phyloP scores from a whole-genome alignment of 768 basidiomycete genomes.

The Mycena kentingensis region DNA sequence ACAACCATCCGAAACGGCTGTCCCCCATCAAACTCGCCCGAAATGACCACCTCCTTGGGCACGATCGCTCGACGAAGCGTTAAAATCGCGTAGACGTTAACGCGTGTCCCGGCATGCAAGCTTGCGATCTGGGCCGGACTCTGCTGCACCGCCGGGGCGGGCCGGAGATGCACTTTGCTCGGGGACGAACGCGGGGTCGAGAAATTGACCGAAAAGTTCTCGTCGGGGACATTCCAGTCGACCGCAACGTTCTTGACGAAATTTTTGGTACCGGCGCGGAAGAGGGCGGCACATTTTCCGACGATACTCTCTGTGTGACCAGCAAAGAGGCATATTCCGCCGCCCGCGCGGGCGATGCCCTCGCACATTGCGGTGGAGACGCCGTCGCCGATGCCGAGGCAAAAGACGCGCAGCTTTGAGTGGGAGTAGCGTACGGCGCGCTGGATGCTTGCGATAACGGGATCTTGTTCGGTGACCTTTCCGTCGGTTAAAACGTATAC shows the following conservation, averaged over 20 bases:
- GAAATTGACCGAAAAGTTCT: conserved; percentile 24
- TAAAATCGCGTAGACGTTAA: conserved; percentile 38
- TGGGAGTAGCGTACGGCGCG: conserved; percentile 36
- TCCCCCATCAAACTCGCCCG: conserved; percentile 39
- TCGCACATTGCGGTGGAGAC: conserved; percentile 56
- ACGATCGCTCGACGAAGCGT: conserved; percentile 29
- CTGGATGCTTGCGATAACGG: conserved; percentile 27
- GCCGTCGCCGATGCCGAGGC: conserved; percentile 55
- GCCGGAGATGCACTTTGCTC: conserved; percentile 25
- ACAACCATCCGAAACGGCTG: conserved; percentile 33
- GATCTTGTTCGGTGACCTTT: conserved; percentile 28
- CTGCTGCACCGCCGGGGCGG: conserved; percentile 38
- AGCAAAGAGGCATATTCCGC: conserved; percentile 53
- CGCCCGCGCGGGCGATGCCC: conserved; percentile 54
- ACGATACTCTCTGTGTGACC: conserved; percentile 46
- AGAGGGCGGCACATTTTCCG: conserved; percentile 49
- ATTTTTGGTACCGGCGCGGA: conserved; percentile 52
- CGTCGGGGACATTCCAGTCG: conserved; percentile 49
- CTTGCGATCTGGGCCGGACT: conserved; percentile 33
- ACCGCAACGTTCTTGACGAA: conserved; percentile 47
- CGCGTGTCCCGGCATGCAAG: conserved; percentile 39
- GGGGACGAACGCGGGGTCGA: conserved; percentile 20
- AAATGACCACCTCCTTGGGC: conserved; percentile 36
- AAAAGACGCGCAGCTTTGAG: conserved; percentile 52
- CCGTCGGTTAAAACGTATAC: conserved; percentile 66